phyloP scores from a whole-genome alignment of 1,284 basidiomycete genomes.

The Meripilus lineatus region DNA sequence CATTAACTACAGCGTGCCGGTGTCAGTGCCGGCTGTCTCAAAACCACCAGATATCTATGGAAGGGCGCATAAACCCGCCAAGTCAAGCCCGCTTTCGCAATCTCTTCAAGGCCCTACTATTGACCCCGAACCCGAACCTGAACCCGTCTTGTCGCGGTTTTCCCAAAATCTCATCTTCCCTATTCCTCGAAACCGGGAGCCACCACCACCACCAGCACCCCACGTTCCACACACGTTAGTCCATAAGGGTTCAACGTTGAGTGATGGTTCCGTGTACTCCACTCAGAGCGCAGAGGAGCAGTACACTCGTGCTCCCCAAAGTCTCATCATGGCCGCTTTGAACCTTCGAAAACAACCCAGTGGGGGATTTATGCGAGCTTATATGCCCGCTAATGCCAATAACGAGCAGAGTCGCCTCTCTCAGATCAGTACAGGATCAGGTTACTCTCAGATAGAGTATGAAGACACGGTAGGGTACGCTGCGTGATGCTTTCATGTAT shows the following conservation, averaged over 20 bases:
- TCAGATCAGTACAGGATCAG: conserved; percentile 25
- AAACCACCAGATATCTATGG: no score
- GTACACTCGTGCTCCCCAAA: conserved; percentile 20
- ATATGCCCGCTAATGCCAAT: conserved; percentile 17
- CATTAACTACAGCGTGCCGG: no score
- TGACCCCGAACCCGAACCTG: no score
- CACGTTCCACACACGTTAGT: conserved; percentile 8
- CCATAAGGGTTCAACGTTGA: conserved; percentile 25
- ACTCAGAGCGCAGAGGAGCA: conserved; percentile 29
- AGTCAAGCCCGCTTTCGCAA: no score
- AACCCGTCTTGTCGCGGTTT: no score
- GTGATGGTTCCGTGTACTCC: conserved; percentile 29
- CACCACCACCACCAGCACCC: background rate
- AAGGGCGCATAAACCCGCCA: no score
- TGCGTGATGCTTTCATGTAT: conserved; percentile 3
- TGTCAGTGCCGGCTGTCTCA: no score
- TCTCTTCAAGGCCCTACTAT: no score
- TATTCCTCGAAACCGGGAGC: no score
- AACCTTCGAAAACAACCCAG: conserved; percentile 16
- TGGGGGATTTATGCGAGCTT: conserved; percentile 16
- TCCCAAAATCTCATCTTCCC: no score
- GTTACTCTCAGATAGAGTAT: conserved; percentile 22
- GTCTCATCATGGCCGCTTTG: conserved; percentile 21
- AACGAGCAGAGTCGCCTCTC: conserved; percentile 25
- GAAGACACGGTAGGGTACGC: conserved; percentile 11